Conservation (phyloP, 148 eudicot genomes). For the Amaranthus cruentus region DNA sequence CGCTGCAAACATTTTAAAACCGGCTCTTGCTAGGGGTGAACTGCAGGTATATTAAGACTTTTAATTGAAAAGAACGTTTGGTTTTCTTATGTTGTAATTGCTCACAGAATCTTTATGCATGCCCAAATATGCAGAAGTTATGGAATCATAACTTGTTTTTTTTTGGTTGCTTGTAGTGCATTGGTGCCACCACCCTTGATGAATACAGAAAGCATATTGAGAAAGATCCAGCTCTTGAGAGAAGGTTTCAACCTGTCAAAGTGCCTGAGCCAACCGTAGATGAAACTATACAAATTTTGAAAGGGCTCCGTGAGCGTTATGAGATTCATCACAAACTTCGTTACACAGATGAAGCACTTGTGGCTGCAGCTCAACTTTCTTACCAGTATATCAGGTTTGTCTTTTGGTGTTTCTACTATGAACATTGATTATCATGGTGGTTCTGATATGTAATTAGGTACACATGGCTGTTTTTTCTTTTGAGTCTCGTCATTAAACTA, state of each 20-base stretch:
- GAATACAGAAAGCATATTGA: slow-evolving; percentile 95
- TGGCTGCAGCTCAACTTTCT: slow-evolving; percentile 76
- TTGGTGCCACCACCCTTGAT: slow-evolving; percentile 95
- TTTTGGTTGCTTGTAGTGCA: slow-evolving; percentile 48
- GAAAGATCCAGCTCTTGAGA: slow-evolving; percentile 92
- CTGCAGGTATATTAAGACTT: slow-evolving; percentile 51
- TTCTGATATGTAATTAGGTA: not conserved
- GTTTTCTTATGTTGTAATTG: not conserved
- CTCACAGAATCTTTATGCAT: slow-evolving; percentile 8
- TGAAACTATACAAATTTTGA: slow-evolving; percentile 81
- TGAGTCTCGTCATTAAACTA: no score
- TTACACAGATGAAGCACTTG: slow-evolving; percentile 79
- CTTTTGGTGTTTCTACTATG: not conserved
- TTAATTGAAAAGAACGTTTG: not conserved
- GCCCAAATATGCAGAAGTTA: not conserved
- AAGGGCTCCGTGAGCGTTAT: slow-evolving; percentile 83
- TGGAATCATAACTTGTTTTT: not conserved
- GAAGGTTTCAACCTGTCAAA: slow-evolving; percentile 92
- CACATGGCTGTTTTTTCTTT: not conserved
- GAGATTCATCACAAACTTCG: slow-evolving; percentile 92
- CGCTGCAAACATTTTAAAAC: slow-evolving; percentile 92
- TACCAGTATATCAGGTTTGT: slow-evolving; percentile 77
- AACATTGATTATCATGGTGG: not conserved
- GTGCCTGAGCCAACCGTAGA: slow-evolving; percentile 95
- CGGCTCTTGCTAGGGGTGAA: slow-evolving; percentile 95